phyloP scores from a whole-genome alignment of 2,329 filamentous ascomycete species.

The Cladophialophora chaetospira region DNA sequence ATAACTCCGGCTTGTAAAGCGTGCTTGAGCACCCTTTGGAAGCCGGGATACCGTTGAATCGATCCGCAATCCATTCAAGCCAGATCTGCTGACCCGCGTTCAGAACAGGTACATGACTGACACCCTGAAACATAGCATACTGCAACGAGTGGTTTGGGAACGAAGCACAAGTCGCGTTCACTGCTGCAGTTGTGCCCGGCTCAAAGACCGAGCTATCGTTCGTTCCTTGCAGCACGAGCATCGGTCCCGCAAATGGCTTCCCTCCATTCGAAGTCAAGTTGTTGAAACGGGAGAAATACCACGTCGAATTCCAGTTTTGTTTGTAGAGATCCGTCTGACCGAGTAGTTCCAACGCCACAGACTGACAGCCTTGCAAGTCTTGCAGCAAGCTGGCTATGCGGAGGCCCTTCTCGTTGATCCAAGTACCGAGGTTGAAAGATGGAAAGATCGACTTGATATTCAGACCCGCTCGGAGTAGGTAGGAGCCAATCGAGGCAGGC shows the following conservation, averaged over 20 bases:
- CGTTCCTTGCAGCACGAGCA: slow-evolving; percentile 37
- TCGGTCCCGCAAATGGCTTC: slow-evolving; percentile 33
- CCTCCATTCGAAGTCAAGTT: slow-evolving; percentile 7
- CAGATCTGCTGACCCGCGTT: slow-evolving; percentile 37
- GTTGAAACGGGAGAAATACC: slow-evolving; percentile 23
- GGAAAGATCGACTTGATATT: slow-evolving; percentile 1
- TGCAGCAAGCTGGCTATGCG: slow-evolving; percentile 20
- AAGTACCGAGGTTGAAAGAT: neutral
- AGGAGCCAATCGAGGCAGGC: neutral
- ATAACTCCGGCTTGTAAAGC: slow-evolving; percentile 1
- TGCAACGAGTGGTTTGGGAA: slow-evolving; percentile 32
- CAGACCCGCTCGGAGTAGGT: neutral
- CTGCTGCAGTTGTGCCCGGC: slow-evolving; percentile 27
- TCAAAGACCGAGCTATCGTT: slow-evolving; percentile 31
- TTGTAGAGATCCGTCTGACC: slow-evolving; percentile 9
- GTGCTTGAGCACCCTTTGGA: neutral
- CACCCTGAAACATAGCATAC: slow-evolving; percentile 34
- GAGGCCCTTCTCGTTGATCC: slow-evolving; percentile 4
- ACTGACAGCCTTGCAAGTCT: slow-evolving; percentile 31
- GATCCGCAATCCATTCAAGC: slow-evolving; percentile 31
- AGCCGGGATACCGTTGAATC: slow-evolving; percentile 7
- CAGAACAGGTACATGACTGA: slow-evolving; percentile 37
- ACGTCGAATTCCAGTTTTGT: slow-evolving; percentile 29
- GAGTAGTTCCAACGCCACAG: slow-evolving; percentile 23
- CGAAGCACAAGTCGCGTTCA: slow-evolving; percentile 33